phyloP scores from a whole-genome alignment of 345 rosid species.

The Chamaenerion angustifolium region DNA sequence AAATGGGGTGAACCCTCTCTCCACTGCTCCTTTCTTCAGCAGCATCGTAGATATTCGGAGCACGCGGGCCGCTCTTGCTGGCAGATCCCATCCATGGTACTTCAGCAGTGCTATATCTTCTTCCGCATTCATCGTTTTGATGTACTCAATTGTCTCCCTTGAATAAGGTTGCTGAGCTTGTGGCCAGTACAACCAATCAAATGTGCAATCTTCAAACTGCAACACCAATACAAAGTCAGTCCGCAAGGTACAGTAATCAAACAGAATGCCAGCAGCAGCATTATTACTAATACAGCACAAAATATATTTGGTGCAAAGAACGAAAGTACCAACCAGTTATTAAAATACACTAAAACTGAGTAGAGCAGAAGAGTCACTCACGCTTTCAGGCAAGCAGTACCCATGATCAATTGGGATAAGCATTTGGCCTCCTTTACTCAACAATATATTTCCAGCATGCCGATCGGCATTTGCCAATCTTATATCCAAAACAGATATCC shows the following conservation, averaged over 20 bases:
- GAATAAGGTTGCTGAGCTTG: constrained; percentile 27
- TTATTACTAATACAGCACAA: too few species aligned
- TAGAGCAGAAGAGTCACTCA: constrained; percentile 7
- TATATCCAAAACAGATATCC: constrained; percentile 24
- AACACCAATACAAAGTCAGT: neutral
- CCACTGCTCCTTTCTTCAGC: constrained; percentile 23
- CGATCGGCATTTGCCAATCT: constrained; percentile 34
- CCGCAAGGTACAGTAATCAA: neutral
- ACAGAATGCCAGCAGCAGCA: too few species aligned
- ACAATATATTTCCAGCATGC: constrained; percentile 29
- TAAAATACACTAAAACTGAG: neutral
- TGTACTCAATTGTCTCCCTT: constrained; percentile 19
- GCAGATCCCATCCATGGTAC: constrained; percentile 27
- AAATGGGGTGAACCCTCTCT: constrained; percentile 22
- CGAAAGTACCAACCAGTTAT: too few species aligned
- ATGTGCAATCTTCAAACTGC: constrained; percentile 35
- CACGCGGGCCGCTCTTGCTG: constrained; percentile 15
- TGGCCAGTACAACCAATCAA: constrained; percentile 36
- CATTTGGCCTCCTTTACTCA: constrained; percentile 10
- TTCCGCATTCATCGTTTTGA: constrained; percentile 24
- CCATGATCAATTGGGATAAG: constrained; percentile 40
- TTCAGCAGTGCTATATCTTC: constrained; percentile 27
- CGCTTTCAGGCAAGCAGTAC: constrained; percentile 32
- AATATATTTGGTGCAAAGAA: neutral
- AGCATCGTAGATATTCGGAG: constrained; percentile 26